Evolutionary conservation across 108 stramenopile species (phyloP).

Genomic region (Stephanodiscus triporus): DNA sequence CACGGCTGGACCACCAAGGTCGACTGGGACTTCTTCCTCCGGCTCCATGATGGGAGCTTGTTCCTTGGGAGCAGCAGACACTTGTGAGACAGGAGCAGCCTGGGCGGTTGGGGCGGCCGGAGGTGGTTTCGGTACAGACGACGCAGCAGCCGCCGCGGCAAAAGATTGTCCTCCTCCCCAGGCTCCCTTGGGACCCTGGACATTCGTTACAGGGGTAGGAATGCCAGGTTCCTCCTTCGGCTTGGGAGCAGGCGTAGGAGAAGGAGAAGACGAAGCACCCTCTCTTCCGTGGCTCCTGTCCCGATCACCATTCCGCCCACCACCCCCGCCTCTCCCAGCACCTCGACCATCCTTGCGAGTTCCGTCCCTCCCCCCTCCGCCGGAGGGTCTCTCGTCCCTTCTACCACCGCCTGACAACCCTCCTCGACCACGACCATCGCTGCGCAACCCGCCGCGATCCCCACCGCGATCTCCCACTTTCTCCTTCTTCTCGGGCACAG

Average conservation of each 20-base stretch:
- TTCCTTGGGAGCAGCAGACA: slow-evolving; percentile 18
- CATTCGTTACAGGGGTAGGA: slow-evolving; percentile 53
- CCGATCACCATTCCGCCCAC: slow-evolving; percentile 39
- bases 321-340: slow-evolving; percentile 46
- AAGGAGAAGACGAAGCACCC: slow-evolving; percentile 9
- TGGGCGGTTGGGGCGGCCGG: slow-evolving; percentile 10
- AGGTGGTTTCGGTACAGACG: slow-evolving; percentile 20
- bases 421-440: slow-evolving; percentile 12
- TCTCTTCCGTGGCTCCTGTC: slow-evolving; percentile 21
- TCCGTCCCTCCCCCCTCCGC: slow-evolving; percentile 36
- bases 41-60: slow-evolving; percentile 15
- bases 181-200: slow-evolving; percentile 63
- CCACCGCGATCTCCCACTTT: slow-evolving; percentile 43
- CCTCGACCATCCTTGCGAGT: slow-evolving; percentile 45
- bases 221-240: slow-evolving; percentile 28
- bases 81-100: slow-evolving; percentile 28
- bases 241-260: slow-evolving; percentile 30
- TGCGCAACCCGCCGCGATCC: slow-evolving; percentile 39
- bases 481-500: slow-evolving; percentile 36
- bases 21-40: slow-evolving; percentile 41
- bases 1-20: slow-evolving; percentile 34
- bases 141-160: slow-evolving; percentile 27
- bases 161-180: slow-evolving; percentile 62
- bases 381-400: slow-evolving; percentile 21
- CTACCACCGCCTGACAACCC: slow-evolving; percentile 20